Base-by-base conservation (phyloP, 2,329 filamentous ascomycete genomes). In the Harringtonia lauricola region DNA sequence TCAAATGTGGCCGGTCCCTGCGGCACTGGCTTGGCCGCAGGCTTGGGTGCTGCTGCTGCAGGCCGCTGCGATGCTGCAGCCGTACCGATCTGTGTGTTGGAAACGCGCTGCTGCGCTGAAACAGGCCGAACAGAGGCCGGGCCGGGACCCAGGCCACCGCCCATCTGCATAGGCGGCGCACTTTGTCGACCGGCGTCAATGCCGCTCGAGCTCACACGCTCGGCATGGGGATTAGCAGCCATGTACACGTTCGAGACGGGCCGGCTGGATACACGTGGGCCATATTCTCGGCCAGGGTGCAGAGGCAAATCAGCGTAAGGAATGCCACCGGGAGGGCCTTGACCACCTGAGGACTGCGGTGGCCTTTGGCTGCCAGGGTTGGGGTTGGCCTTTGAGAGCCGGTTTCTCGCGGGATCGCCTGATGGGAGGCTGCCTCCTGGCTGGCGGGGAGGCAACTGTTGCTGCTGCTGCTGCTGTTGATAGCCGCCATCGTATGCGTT, bases 1-100 rank as follows among this genome's bases (percentile, higher is more conserved):
- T 95, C 90, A 61, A 98, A 98, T 0, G 92, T 96, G 55, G 92
- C 86, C 1, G 92, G 90, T 12, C 90, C 92, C 58, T 88, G 86
- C 2, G 22, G 38, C 29, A 33, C 39, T 39, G 9, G 37, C 35
- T 43, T 49, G 43, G 42, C 41, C 18, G 44, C 56, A 58, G 15
- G 36, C 36, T 52, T 42, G n/a, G n/a, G n/a, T n/a, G n/a, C n/a
- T n/a, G n/a, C n/a, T n/a, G n/a, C n/a, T n/a, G n/a, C n/a, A n/a
- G n/a, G n/a, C n/a, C n/a, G 24, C 26, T 24, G 34, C 24, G 18
- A 8, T 31, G 37, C 24, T 33, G 37, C 18, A 15, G 29, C 35
- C n/a, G n/a, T n/a, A n/a, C n/a, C n/a, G n/a, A n/a, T n/a, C n/a
- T n/a, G n/a, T n/a, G n/a, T n/a, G n/a, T n/a, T n/a, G n/a, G n/a